A percentile compares a stretch with the other conserved stretches of the same genome.
Evolutionary conservation across 2,329 filamentous ascomycete species (phyloP).

Genomic region (Apiospora hydei): DNA sequence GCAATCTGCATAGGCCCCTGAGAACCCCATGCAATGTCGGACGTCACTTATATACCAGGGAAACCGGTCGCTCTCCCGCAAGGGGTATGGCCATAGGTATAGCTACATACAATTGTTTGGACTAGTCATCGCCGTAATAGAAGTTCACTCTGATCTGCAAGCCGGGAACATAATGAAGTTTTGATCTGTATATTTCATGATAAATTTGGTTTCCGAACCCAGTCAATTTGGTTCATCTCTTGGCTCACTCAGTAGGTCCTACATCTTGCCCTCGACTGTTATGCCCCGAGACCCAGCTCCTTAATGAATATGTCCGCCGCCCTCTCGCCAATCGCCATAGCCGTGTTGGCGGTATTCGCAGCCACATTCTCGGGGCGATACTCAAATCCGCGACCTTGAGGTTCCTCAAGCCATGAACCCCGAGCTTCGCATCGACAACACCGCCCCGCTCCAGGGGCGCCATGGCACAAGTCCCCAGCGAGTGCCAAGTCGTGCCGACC

Average conservation of each 20-base stretch:
- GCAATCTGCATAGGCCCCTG: background rate
- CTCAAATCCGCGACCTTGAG: slow-evolving; percentile 47
- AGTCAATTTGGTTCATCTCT: too few relatives aligned
- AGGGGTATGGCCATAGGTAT: too few relatives aligned
- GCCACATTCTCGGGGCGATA: slow-evolving; percentile 42
- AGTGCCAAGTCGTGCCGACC: slow-evolving; percentile 47
- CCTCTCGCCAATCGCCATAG: slow-evolving; percentile 54
- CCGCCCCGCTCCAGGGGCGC: slow-evolving; percentile 56
- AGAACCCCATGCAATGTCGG: too few relatives aligned
- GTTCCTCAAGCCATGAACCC: slow-evolving; percentile 46
- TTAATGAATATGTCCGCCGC: slow-evolving; percentile 47
- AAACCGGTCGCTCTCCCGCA: too few relatives aligned
- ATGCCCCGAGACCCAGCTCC: slow-evolving; percentile 36
- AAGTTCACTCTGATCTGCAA: too few relatives aligned
- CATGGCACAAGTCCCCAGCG: slow-evolving; percentile 57
- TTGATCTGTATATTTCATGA: too few relatives aligned
- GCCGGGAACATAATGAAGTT: too few relatives aligned
- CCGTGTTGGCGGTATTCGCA: slow-evolving; percentile 54
- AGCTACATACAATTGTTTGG: too few relatives aligned
- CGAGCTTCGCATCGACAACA: slow-evolving; percentile 54
- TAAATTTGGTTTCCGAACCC: too few relatives aligned
- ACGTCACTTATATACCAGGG: too few relatives aligned
- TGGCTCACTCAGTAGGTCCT: too few relatives aligned
- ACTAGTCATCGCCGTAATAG: too few relatives aligned
- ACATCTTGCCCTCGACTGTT: background rate